Conservation (phyloP, 208 protist species). For the Crithidia fasciculata region DNA sequence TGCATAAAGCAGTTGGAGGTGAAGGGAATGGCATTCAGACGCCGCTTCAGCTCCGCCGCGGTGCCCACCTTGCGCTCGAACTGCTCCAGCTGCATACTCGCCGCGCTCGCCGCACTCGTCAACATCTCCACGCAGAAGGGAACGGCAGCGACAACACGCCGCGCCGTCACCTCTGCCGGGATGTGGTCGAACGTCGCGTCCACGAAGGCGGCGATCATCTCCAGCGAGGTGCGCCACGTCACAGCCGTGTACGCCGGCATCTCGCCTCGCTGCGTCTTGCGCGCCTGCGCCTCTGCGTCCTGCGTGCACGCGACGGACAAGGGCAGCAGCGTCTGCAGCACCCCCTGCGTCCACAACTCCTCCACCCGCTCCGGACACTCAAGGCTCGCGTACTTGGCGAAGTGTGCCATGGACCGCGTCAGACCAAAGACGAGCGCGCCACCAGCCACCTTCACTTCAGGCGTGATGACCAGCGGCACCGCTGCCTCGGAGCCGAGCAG, state of each 20-base stretch:
- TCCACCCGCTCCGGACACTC: conserved; percentile 18
- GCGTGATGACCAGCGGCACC: conserved; percentile 5
- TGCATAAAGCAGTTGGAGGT: conserved; percentile 63
- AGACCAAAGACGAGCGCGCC: conserved; percentile 72
- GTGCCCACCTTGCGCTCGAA: conserved; percentile 2
- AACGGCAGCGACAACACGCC: conserved; percentile 42
- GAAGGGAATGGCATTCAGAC: conserved; percentile 39
- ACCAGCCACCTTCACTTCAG: conserved; percentile 26
- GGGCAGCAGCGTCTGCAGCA: conserved; percentile 50
- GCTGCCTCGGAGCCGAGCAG: conserved; percentile 33
- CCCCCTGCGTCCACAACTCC: conserved; percentile 48
- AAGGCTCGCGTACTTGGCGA: conserved; percentile 37
- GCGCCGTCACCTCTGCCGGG: conserved; percentile 29
- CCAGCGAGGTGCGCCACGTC: conserved; percentile 63
- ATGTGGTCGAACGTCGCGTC: conserved; percentile 44
- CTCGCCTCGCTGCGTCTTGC: neutral
- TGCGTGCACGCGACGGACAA: conserved; percentile 36
- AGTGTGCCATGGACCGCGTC: conserved; percentile 64
- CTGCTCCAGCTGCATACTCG: conserved; percentile 5
- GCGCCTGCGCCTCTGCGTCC: conserved; percentile 1
- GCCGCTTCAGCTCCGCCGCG: conserved; percentile 10
- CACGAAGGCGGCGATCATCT: conserved; percentile 55
- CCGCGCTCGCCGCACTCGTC: conserved; percentile 10
- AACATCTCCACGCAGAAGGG: conserved; percentile 31
- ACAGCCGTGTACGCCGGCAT: conserved; percentile 49